A percentile compares a stretch with the other conserved stretches of the same genome.
phyloP scores from a whole-genome alignment of 140 eudicot genomes.

The Flaveria floridana region DNA sequence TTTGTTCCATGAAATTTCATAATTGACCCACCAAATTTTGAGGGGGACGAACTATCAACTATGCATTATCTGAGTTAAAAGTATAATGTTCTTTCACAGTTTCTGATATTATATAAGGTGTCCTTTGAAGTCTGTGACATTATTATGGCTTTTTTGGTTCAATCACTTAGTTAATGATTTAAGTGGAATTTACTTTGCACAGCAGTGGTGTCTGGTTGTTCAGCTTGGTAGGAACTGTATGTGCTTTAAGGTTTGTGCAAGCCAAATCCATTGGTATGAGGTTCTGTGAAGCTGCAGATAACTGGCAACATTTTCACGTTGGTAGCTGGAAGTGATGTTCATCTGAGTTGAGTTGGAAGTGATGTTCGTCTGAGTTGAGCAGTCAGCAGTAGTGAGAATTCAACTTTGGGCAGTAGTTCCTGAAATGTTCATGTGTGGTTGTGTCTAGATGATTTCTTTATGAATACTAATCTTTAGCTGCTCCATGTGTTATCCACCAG shows the following conservation, averaged over 20 bases:
- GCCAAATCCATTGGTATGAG: conserved; percentile 15
- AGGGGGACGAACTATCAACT: background rate
- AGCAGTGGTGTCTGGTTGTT: conserved; percentile 4
- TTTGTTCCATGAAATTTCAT: conserved; percentile 1
- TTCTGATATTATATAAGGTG: background rate
- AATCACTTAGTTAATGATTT: conserved; percentile 8
- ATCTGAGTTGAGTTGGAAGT: conserved; percentile 2
- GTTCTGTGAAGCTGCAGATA: conserved; percentile 18
- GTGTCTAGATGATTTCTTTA: conserved; percentile 12
- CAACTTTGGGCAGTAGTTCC: conserved; percentile 27
- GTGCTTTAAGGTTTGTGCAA: background rate
- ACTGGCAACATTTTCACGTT: background rate
- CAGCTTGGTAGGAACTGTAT: conserved; percentile 19
- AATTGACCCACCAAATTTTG: background rate
- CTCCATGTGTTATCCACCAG: background rate
- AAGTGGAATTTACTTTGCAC: conserved; percentile 21
- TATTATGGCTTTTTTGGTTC: conserved; percentile 23
- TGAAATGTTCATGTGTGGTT: conserved; percentile 6
- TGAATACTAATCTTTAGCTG: conserved; percentile 17
- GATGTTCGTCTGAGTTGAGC: conserved; percentile 1
- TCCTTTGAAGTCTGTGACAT: conserved; percentile 30
- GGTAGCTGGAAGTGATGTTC: conserved; percentile 15
- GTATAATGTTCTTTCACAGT: background rate
- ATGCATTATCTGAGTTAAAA: background rate
- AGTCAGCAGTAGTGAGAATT: background rate